These are phyloP conservation scores for Leptodermis oblonga DNA, from an alignment of 257 asterid species.

Conservation along the genomic window DNA sequence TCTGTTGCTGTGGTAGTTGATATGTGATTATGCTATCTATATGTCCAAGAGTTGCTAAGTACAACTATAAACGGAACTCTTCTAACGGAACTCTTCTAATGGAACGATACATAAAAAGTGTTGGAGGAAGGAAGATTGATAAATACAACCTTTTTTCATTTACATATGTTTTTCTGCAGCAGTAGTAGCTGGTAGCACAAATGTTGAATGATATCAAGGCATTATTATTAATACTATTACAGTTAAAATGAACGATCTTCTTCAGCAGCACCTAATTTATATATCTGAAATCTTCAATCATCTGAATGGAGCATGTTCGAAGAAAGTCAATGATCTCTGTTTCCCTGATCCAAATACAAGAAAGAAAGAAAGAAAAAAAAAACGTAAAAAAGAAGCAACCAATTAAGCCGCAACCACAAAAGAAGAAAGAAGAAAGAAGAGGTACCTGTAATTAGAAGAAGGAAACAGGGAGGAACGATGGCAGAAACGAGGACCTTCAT, in stretches of 20 bases:
- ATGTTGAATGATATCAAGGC: background rate
- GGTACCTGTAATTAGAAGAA: conserved; percentile 38
- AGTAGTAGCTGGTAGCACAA: background rate
- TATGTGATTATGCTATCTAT: too few relatives aligned
- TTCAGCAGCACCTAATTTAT: conserved; percentile 1
- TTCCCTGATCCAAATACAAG: conserved; percentile 22
- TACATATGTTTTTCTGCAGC: conserved; percentile 1
- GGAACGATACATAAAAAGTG: too few relatives aligned
- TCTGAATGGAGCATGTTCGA: conserved; percentile 42
- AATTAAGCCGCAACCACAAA: background rate
- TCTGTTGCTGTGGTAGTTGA: background rate
- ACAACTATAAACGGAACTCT: too few relatives aligned
- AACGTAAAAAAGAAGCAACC: background rate
- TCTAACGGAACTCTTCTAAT: too few relatives aligned
- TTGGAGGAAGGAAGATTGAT: background rate
- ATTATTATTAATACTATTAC: too few relatives aligned
- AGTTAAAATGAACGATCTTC: background rate
- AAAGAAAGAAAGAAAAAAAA: background rate
- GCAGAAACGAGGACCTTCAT: conserved; percentile 60
- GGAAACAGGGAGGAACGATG: conserved; percentile 22
- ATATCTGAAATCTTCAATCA: conserved; percentile 33
- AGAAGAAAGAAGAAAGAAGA: background rate
- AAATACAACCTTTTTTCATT: conserved; percentile 1
- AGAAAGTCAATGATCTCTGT: conserved; percentile 41
- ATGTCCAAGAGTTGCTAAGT: too few relatives aligned